Percentiles rank a stretch among this genome's conserved stretches.
Evolutionary conservation across 768 basidiomycete species (phyloP).

Genomic region (Amanita thiersii): DNA sequence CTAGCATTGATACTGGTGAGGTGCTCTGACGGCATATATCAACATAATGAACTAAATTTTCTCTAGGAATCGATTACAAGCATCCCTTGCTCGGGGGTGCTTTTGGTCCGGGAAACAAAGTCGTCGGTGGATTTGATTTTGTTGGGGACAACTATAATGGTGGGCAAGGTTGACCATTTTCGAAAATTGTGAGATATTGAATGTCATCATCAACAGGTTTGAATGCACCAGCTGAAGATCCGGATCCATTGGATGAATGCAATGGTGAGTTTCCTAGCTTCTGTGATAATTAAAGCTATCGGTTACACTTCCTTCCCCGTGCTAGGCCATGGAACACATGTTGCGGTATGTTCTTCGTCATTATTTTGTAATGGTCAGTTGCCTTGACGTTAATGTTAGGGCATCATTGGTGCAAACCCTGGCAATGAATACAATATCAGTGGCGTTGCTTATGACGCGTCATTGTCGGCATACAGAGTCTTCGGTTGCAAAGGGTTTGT

Average conservation of each 20-base stretch:
- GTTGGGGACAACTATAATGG: slow-evolving; percentile 47
- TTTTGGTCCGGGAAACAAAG: slow-evolving; percentile 45
- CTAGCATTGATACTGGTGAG: slow-evolving; percentile 42
- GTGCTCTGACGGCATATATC: no score
- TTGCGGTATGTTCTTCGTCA: neutral
- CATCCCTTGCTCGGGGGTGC: slow-evolving; percentile 46
- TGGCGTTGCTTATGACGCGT: slow-evolving; percentile 60
- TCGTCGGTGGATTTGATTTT: slow-evolving; percentile 39
- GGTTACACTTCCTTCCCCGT: neutral
- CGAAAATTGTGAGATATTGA: neutral
- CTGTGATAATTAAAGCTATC: no score
- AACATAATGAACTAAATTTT: neutral
- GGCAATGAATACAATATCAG: slow-evolving; percentile 57
- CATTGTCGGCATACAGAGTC: slow-evolving; percentile 45
- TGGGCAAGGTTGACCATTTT: neutral
- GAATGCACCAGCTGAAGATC: neutral
- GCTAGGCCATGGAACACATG: neutral
- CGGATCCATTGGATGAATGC: neutral
- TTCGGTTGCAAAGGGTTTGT: slow-evolving; percentile 51
- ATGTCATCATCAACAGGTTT: neutral
- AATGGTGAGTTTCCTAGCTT: no score
- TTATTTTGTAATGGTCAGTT: slow-evolving; percentile 25
- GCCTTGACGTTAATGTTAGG: no score
- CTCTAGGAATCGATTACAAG: slow-evolving; percentile 37
- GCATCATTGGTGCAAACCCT: slow-evolving; percentile 56